Evolutionary conservation across 257 asterid species (phyloP).

Genomic region (Solanum habrochaites): DNA sequence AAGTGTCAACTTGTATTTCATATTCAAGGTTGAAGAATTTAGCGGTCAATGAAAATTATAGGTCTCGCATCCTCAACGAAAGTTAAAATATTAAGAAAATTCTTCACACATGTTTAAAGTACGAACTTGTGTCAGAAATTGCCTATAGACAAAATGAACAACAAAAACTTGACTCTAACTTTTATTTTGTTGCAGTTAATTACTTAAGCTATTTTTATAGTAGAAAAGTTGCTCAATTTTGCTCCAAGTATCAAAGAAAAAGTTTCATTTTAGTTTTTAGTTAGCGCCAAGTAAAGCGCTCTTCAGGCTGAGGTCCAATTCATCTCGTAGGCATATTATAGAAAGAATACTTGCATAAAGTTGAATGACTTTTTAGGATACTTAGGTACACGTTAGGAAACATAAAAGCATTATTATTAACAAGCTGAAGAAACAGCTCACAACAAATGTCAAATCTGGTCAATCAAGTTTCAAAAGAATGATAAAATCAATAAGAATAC

Average conservation of each 20-base stretch:
- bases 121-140: too few species aligned
- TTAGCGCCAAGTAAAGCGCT: background rate
- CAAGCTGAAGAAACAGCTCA: background rate
- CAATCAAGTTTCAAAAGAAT: background rate
- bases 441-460: background rate
- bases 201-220: background rate
- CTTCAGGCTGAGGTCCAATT: background rate
- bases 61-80: accelerated
- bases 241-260: background rate
- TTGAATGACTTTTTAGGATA: background rate
- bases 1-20: background rate
- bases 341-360: background rate
- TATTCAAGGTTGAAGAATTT: background rate
- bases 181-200: too few species aligned
- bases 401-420: background rate
- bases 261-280: background rate
- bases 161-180: background rate
- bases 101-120: too few species aligned
- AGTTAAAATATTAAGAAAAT: background rate
- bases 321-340: background rate
- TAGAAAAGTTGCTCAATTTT: background rate
- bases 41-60: accelerated
- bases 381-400: background rate
- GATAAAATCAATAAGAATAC: background rate
- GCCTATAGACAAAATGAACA: background rate